Conservation (phyloP, 2,329 filamentous ascomycete genomes). For the Biscogniauxia marginata region DNA sequence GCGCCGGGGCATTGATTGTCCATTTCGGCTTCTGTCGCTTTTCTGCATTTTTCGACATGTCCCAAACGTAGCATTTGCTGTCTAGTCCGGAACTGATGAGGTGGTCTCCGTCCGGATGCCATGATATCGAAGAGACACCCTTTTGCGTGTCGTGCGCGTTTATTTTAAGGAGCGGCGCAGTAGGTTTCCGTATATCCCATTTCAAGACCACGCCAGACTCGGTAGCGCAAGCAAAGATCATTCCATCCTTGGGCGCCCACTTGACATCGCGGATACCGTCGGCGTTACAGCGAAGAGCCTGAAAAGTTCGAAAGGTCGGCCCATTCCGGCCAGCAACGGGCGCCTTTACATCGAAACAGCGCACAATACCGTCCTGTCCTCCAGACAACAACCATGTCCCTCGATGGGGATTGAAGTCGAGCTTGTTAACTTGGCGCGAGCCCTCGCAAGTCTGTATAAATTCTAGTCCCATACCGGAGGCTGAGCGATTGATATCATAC, state of each 20-base stretch:
- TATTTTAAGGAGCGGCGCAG: conserved; percentile 55
- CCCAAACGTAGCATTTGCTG: conserved; percentile 63
- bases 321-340: conserved; percentile 48
- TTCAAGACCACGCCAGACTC: conserved; percentile 62
- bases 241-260: conserved; percentile 62
- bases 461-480: conserved; percentile 47
- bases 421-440: conserved; percentile 60
- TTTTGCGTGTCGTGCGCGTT: conserved; percentile 57
- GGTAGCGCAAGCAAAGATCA: conserved; percentile 63
- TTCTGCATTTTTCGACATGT: conserved; percentile 58
- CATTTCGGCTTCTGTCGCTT: conserved; percentile 64
- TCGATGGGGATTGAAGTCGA: conserved; percentile 61
- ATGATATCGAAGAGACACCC: conserved; percentile 58
- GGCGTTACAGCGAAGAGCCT: conserved; percentile 50
- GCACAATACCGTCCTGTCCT: conserved; percentile 62
- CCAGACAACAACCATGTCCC: conserved; percentile 59
- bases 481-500: conserved; percentile 57
- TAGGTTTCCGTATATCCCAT: conserved; percentile 60
- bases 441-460: conserved; percentile 60
- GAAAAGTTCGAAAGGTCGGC: conserved; percentile 48
- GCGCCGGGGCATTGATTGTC: conserved; percentile 59
- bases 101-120: conserved; percentile 68
- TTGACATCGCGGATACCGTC: conserved; percentile 61
- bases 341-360: conserved; percentile 57
- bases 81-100: conserved; percentile 63